These are phyloP conservation scores for Tricholoma hemisulphureum DNA, from an alignment of 768 basidiomycete species.

Conservation along the genomic window DNA sequence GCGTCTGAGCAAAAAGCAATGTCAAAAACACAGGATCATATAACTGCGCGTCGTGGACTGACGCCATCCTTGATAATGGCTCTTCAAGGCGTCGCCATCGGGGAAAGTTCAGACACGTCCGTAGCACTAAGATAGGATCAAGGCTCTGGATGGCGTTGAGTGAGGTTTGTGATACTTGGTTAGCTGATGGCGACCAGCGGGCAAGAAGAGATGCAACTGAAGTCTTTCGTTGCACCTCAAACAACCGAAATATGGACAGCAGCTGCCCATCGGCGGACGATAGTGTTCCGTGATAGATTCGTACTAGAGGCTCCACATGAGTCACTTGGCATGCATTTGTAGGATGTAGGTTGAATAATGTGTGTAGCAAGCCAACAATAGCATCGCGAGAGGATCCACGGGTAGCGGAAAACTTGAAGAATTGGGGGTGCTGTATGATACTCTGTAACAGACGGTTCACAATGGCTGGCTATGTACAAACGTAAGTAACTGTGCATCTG, in stretches of 20 bases:
- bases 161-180: constrained; percentile 41
- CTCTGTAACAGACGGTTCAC: constrained; percentile 76
- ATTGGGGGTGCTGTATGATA: constrained; percentile 66
- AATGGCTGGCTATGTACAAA: constrained; percentile 52
- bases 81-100: constrained; percentile 54
- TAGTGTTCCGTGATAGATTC: constrained; percentile 75
- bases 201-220: constrained; percentile 64
- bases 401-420: constrained; percentile 42
- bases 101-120: constrained; percentile 73
- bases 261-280: constrained; percentile 62
- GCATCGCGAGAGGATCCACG: constrained; percentile 38
- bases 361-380: constrained; percentile 55
- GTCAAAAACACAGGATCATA: constrained; percentile 85
- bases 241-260: constrained; percentile 74
- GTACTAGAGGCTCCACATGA: constrained; percentile 75
- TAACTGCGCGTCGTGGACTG: constrained; percentile 37
- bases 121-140: constrained; percentile 65
- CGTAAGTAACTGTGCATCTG: background rate
- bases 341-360: constrained; percentile 75
- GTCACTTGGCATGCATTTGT: constrained; percentile 81
- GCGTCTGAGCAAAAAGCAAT: constrained; percentile 61
- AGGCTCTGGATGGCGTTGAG: constrained; percentile 70
- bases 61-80: constrained; percentile 24
- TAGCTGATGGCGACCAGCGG: constrained; percentile 58
- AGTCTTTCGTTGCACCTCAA: constrained; percentile 66